Base-by-base conservation (phyloP, 1,139 yeast genomes). In the Lizanozyma gosingica region DNA sequence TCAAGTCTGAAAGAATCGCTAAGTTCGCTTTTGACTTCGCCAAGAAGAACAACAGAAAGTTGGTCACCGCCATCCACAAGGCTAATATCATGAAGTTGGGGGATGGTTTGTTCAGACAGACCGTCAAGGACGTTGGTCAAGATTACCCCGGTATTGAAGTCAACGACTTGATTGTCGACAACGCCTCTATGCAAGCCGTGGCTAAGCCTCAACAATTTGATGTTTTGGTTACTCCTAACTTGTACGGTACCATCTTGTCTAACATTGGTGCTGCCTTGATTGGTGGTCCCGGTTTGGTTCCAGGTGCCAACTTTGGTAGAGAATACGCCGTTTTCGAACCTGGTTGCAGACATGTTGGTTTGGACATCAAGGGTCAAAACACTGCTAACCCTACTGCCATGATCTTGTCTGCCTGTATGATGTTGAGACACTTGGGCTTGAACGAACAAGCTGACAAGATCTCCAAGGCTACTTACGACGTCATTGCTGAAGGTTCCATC, bases 61-160 rank as follows among this genome's bases (percentile, higher is more conserved):
- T 78, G 58, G 97, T 92, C 50, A 88, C 97, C 43, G 97, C 96
- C 53, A 92, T 92, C 60, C 98, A 92, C 80, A 92, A 92, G 75
- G 98, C 98, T 53, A 92, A 92, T 78, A 92, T 92, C 60, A 92
- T 92, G 98, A 92, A 92, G 74, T 80, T 88, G 61, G 95, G 96
- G 62, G 98, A 92, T 64, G 98, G 98, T 66, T 78, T 92, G 58
- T 92, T 92, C 79, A 86, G 96, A 74, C 79, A 84, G 65, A 90
- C 96, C 51, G 87, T 90, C 57, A 83, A 87, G 66, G 86, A 83
- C 56, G 80, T 92, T 51, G 97, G 95, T 62, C 80, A 77, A 56
- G 90, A 83, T 63, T 88, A 90, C 73, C 92, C 95, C 49, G 84
- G 83, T 48, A 78, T 92, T 51, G 76, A 76, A 51, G 88, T 82